phyloP scores from a whole-genome alignment of 2,329 filamentous ascomycete genomes.

The Anisogramma anomala region DNA sequence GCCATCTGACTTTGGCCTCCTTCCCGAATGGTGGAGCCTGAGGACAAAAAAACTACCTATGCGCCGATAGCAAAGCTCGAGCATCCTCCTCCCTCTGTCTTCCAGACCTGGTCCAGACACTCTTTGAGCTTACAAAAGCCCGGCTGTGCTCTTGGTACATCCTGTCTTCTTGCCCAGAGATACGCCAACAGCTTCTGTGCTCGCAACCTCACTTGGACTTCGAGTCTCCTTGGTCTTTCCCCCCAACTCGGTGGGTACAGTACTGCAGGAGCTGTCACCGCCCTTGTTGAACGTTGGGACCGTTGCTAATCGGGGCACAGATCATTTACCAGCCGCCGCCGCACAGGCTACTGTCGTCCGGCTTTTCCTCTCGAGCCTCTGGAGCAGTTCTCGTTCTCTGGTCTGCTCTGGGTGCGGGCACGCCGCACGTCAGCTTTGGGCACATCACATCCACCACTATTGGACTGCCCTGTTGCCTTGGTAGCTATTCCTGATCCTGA shows the following conservation, averaged over 20 bases:
- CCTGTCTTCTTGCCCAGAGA: not conserved
- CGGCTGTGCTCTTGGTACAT: constrained; percentile 3
- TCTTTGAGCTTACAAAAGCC: not conserved
- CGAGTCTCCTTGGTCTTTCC: too few species aligned
- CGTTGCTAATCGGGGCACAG: not conserved
- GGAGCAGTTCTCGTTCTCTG: not conserved
- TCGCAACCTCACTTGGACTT: too few species aligned
- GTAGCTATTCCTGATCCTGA: too few species aligned
- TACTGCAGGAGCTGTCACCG: too few species aligned
- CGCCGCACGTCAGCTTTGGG: too few species aligned
- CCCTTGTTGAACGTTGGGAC: not conserved
- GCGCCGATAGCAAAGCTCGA: not conserved
- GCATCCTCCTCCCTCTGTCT: not conserved
- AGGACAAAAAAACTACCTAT: constrained; percentile 3
- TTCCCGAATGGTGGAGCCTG: constrained; percentile 1
- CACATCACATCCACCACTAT: too few species aligned
- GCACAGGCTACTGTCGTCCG: not conserved
- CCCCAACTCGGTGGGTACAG: too few species aligned
- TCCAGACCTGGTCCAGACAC: not conserved
- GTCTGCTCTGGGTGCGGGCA: too few species aligned
- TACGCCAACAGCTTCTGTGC: too few species aligned
- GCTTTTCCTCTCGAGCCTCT: constrained; percentile 7
- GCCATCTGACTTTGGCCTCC: not conserved
- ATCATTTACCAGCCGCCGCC: too few species aligned
- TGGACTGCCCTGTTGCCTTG: too few species aligned